phyloP scores from a whole-genome alignment of 1,284 basidiomycete species.

The Thecaphora frezii region DNA sequence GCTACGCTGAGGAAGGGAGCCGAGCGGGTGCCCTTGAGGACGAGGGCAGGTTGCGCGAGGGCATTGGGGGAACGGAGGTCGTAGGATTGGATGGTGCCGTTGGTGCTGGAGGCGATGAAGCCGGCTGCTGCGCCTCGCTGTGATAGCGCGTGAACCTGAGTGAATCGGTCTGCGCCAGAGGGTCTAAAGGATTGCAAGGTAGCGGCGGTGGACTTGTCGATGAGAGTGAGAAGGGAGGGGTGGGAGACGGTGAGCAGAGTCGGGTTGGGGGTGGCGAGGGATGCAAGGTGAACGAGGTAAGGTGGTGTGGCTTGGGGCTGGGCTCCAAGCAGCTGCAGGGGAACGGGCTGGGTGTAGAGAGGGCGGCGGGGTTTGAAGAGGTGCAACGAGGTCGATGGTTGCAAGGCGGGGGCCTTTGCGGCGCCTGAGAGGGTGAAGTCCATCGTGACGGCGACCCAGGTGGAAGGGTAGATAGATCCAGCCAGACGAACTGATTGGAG shows the following conservation, averaged over 20 bases:
- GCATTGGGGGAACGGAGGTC: slow-evolving; percentile 19
- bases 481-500: neutral
- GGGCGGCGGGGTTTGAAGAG: slow-evolving; percentile 8
- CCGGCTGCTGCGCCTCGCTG: slow-evolving; percentile 5
- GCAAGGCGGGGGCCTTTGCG: slow-evolving; percentile 19
- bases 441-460: slow-evolving; percentile 4
- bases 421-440: slow-evolving; percentile 30
- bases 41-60: slow-evolving; percentile 11
- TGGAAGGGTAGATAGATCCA: neutral
- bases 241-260: slow-evolving; percentile 36
- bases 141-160: slow-evolving; percentile 16
- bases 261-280: neutral
- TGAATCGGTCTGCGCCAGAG: slow-evolving; percentile 27
- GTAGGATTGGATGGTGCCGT: slow-evolving; percentile 33
- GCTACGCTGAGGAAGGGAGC: slow-evolving; percentile 48
- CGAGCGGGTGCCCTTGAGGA: slow-evolving; percentile 18
- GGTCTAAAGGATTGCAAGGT: slow-evolving; percentile 23
- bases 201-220: slow-evolving; percentile 33
- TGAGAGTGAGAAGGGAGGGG: slow-evolving; percentile 29
- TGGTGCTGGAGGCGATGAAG: slow-evolving; percentile 19
- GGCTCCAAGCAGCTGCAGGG: too few relatives aligned
- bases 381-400: neutral
- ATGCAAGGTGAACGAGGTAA: neutral
- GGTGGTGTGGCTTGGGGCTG: neutral
- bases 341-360: neutral